A percentile compares a stretch with the other conserved stretches of the same genome.
Evolutionary conservation across 805 yeast species (phyloP).

Genomic region (Brettanomyces nanus): DNA sequence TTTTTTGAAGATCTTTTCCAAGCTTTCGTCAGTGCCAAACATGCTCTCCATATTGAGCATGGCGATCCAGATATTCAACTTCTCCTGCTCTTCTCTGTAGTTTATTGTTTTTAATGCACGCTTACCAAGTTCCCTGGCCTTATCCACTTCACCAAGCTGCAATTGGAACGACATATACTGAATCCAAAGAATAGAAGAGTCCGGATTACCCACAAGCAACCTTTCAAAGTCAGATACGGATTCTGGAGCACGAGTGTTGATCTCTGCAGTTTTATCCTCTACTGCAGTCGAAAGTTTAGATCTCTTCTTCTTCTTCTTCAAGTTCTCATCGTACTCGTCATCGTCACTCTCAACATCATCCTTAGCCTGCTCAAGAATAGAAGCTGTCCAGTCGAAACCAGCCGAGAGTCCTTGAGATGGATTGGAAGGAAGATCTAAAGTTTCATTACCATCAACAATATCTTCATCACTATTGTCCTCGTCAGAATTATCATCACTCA

Average conservation of each 20-base stretch:
- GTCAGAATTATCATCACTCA: conserved; percentile 24
- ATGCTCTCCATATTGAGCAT: conserved; percentile 86
- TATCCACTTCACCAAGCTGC: conserved; percentile 87
- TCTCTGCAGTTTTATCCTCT: conserved; percentile 79
- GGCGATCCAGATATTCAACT: conserved; percentile 94
- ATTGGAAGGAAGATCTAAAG: conserved; percentile 20
- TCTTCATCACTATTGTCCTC: conserved; percentile 22
- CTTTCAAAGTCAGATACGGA: conserved; percentile 90
- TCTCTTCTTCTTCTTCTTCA: conserved; percentile 30
- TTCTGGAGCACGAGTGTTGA: conserved; percentile 82
- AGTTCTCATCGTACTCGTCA: conserved; percentile 34
- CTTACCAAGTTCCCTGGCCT: conserved; percentile 87
- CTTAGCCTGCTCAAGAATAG: conserved; percentile 73
- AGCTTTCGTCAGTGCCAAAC: conserved; percentile 78
- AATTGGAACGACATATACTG: conserved; percentile 97
- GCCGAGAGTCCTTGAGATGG: conserved; percentile 58
- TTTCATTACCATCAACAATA: conserved; percentile 22
- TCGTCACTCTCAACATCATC: conserved; percentile 48
- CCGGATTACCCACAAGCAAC: conserved; percentile 82
- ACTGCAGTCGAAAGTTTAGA: conserved; percentile 36
- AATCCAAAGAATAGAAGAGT: conserved; percentile 93
- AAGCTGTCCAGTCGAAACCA: conserved; percentile 95
- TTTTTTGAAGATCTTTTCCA: conserved; percentile 73
- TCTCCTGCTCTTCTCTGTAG: conserved; percentile 88
- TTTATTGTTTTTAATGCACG: conserved; percentile 87